Percentiles rank a stretch among this genome's conserved stretches.
Conservation (phyloP, 2,329 filamentous ascomycete genomes). For the Huntiella moniliformis region DNA sequence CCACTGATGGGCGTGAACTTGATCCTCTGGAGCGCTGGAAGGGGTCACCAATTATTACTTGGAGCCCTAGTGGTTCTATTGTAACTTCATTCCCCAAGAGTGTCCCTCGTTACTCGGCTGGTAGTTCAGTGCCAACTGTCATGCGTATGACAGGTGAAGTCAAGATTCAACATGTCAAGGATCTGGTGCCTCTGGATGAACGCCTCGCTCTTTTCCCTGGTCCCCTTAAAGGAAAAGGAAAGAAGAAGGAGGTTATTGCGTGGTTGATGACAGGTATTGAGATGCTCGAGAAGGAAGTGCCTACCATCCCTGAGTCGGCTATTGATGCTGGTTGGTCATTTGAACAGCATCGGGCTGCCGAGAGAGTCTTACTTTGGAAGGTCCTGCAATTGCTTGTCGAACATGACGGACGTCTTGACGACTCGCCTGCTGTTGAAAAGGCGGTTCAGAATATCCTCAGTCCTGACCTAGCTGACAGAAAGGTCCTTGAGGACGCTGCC, state of each 20-base stretch:
- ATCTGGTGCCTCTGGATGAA: constrained; percentile 52
- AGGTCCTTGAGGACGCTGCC: not conserved
- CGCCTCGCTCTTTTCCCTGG: constrained; percentile 70
- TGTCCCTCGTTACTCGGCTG: constrained; percentile 67
- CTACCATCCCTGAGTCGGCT: constrained; percentile 28
- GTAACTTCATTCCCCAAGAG: constrained; percentile 78
- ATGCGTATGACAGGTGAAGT: constrained; percentile 69
- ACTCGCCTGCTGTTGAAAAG: constrained; percentile 49
- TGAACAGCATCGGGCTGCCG: constrained; percentile 53
- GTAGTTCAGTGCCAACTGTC: constrained; percentile 54
- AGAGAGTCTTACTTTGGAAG: constrained; percentile 76
- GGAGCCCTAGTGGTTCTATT: constrained; percentile 70
- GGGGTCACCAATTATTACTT: constrained; percentile 68
- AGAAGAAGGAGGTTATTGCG: constrained; percentile 78
- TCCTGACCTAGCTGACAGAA: constrained; percentile 23
- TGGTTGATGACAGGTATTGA: constrained; percentile 72
- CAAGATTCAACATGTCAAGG: constrained; percentile 55
- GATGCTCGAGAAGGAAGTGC: constrained; percentile 42
- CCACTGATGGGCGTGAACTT: constrained; percentile 45
- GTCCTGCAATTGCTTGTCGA: constrained; percentile 67
- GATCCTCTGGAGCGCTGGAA: constrained; percentile 83
- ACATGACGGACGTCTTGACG: constrained; percentile 66
- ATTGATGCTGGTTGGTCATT: constrained; percentile 33
- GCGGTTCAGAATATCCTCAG: constrained; percentile 58
- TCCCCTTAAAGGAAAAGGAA: constrained; percentile 70